Percentiles rank a stretch among this genome's conserved stretches.
Evolutionary conservation across 2,329 filamentous ascomycete species (phyloP).

Genomic region (Colletotrichum sojae): DNA sequence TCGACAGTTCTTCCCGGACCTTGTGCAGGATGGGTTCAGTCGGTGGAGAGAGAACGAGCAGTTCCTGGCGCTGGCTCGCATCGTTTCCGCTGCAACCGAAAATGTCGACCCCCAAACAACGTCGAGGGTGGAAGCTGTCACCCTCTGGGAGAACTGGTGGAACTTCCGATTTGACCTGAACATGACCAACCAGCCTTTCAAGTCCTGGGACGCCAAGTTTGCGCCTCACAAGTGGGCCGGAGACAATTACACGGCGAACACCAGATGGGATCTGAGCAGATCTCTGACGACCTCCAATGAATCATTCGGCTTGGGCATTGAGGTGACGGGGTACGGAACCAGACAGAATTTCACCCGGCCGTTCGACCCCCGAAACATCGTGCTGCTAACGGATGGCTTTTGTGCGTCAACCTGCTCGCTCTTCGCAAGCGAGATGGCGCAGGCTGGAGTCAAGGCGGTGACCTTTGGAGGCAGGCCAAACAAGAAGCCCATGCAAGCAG

Average conservation of each 20-base stretch:
- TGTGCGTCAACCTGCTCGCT: constrained; percentile 72
- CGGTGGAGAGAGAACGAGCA: constrained; percentile 56
- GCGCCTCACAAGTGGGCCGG: constrained; percentile 56
- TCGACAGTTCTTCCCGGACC: constrained; percentile 65
- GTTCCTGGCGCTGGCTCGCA: constrained; percentile 60
- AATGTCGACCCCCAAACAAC: constrained; percentile 61
- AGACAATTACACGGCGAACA: constrained; percentile 67
- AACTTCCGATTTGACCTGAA: constrained; percentile 58
- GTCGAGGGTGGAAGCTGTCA: constrained; percentile 50
- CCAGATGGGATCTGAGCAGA: constrained; percentile 66
- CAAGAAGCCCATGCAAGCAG: constrained; percentile 62
- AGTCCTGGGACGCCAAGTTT: constrained; percentile 62
- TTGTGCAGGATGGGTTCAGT: constrained; percentile 51
- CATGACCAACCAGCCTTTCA: constrained; percentile 63
- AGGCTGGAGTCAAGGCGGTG: constrained; percentile 21
- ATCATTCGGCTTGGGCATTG: constrained; percentile 58
- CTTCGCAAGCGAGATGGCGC: constrained; percentile 67
- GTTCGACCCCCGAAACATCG: constrained; percentile 70
- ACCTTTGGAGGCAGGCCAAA: constrained; percentile 40
- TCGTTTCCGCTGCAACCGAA: constrained; percentile 59
- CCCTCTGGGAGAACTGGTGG: constrained; percentile 63
- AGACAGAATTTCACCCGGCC: constrained; percentile 63
- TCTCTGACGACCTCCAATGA: constrained; percentile 55
- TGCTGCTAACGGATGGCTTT: constrained; percentile 70
- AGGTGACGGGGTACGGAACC: constrained; percentile 65